Evolutionary conservation across 1,139 yeast species (phyloP).

Genomic region (Scheffersomyces insectosa): DNA sequence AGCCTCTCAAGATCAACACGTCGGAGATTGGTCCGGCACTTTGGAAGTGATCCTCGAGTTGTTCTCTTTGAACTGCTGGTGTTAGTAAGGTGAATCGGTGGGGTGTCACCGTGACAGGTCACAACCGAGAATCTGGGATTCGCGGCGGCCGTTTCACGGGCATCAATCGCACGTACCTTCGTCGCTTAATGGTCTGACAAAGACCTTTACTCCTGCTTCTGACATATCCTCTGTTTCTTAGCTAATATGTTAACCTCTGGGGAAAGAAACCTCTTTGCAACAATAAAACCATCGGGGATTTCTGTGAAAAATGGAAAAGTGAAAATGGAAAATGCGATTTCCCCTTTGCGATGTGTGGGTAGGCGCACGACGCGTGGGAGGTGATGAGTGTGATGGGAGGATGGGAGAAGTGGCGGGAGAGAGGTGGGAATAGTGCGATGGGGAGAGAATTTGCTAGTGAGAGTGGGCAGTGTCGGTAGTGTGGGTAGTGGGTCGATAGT

Average conservation of each 20-base stretch:
- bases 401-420: too few relatives aligned
- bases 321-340: too few relatives aligned
- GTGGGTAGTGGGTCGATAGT: too few relatives aligned
- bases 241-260: slow-evolving; percentile 7
- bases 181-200: slow-evolving; percentile 41
- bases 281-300: too few relatives aligned
- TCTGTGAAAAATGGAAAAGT: too few relatives aligned
- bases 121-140: too few relatives aligned
- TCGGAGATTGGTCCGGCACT: slow-evolving; percentile 66
- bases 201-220: slow-evolving; percentile 33
- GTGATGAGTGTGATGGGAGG: too few relatives aligned
- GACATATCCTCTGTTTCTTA: slow-evolving; percentile 14
- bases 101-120: too few relatives aligned
- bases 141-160: not conserved
- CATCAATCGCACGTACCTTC: slow-evolving; percentile 23
- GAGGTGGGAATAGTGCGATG: too few relatives aligned
- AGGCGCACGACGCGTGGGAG: too few relatives aligned
- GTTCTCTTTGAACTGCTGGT: slow-evolving; percentile 46
- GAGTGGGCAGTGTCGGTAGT: too few relatives aligned
- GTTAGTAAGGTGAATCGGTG: slow-evolving; percentile 13
- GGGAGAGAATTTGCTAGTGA: too few relatives aligned
- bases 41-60: slow-evolving; percentile 66
- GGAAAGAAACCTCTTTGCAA: not conserved
- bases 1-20: slow-evolving; percentile 71
- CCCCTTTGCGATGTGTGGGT: not conserved